phyloP scores from a whole-genome alignment of 176 grass and related monocot species.

The Eragrostis nindensis region DNA sequence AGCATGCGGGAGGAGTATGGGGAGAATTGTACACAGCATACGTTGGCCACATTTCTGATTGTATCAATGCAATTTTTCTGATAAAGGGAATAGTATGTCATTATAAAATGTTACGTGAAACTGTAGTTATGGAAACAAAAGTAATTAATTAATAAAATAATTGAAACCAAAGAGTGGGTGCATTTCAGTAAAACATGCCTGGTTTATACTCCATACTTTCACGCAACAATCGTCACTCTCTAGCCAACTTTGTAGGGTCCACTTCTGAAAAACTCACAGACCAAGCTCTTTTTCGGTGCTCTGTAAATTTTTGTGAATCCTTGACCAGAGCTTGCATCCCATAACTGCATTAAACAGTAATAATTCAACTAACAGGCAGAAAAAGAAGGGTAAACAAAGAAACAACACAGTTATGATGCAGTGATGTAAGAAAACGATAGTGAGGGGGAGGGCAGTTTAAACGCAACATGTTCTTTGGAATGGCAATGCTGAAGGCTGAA shows the following conservation, averaged over 20 bases:
- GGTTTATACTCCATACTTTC: conserved; percentile 95
- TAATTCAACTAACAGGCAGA: conserved; percentile 24
- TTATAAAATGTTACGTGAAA: conserved; percentile 29
- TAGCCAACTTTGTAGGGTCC: conserved; percentile 89
- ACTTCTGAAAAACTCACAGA: conserved; percentile 93
- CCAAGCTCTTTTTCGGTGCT: conserved; percentile 93
- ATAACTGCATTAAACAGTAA: conserved; percentile 69
- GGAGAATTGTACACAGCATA: conserved; percentile 94
- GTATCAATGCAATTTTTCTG: conserved; percentile 86
- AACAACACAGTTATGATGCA: conserved; percentile 31
- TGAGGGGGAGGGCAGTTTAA: neutral
- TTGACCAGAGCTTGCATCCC: conserved; percentile 96
- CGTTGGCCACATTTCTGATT: conserved; percentile 84
- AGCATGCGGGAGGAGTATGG: conserved; percentile 81
- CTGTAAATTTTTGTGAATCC: conserved; percentile 77
- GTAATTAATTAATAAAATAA: conserved; percentile 31
- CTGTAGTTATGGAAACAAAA: conserved; percentile 5
- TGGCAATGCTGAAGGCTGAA: conserved; percentile 8
- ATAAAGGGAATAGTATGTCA: conserved; percentile 25
- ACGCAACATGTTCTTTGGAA: neutral
- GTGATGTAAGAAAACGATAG: conserved; percentile 1
- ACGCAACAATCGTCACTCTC: conserved; percentile 92
- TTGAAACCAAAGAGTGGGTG: conserved; percentile 9
- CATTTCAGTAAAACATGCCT: conserved; percentile 59
- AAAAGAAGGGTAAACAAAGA: conserved; percentile 34